These are phyloP conservation scores for Aspergillus carbonarius DNA, from an alignment of 2,329 filamentous ascomycete genomes.

Conservation along the genomic window DNA sequence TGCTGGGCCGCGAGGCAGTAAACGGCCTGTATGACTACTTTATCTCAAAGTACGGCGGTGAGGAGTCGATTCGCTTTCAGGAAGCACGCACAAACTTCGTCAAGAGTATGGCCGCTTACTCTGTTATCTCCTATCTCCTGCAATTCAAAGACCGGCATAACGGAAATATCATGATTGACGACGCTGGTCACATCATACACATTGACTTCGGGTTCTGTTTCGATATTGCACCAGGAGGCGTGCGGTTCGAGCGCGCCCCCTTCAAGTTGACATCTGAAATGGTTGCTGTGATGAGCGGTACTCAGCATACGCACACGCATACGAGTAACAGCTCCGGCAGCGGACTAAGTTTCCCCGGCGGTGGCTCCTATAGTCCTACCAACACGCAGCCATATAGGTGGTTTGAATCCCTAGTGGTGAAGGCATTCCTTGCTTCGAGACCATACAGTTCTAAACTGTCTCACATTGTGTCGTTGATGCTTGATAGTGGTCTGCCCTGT, in stretches of 20 bases:
- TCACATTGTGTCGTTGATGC: constrained; percentile 90
- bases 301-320: constrained; percentile 35
- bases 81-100: constrained; percentile 95
- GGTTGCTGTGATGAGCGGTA: constrained; percentile 98
- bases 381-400: constrained; percentile 86
- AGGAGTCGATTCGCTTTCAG: constrained; percentile 92
- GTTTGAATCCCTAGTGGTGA: constrained; percentile 96
- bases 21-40: constrained; percentile 99
- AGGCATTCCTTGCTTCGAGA: constrained; percentile 85
- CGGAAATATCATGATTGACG: constrained; percentile 99
- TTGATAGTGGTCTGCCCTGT: constrained; percentile 92
- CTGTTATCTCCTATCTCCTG: constrained; percentile 89
- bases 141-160: constrained; percentile 99
- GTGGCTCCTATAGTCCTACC: constrained; percentile 47
- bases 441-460: constrained; percentile 85
- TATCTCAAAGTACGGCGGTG: constrained; percentile 92
- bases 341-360: constrained; percentile 27
- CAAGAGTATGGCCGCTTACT: constrained; percentile 99
- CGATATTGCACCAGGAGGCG: constrained; percentile 93
- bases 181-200: constrained; percentile 93
- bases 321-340: constrained; percentile 24
- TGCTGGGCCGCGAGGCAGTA: constrained; percentile 96
- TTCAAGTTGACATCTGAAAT: constrained; percentile 98
- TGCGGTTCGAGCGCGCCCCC: constrained; percentile 95
- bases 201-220: constrained; percentile 99